phyloP scores from a whole-genome alignment of 2,329 filamentous ascomycete species.

The Corinectria fuckeliana region DNA sequence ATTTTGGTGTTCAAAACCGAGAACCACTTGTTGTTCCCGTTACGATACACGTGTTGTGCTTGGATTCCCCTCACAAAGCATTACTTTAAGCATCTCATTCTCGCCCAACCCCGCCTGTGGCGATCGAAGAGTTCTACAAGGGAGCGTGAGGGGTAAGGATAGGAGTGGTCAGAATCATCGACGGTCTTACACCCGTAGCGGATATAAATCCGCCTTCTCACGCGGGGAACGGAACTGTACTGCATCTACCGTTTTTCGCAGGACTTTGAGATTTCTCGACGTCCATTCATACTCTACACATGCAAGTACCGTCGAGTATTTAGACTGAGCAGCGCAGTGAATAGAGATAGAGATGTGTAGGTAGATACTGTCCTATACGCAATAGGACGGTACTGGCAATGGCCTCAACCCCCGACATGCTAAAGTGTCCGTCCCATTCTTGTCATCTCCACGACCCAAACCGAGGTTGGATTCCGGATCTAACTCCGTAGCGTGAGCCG shows the following conservation, averaged over 20 bases:
- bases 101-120: not conserved
- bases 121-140: not conserved
- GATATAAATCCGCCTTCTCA: not conserved
- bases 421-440: not conserved
- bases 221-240: not conserved
- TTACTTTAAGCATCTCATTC: not conserved
- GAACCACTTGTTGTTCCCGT: not conserved
- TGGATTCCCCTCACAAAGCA: not conserved
- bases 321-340: too few species aligned
- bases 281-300: too few species aligned
- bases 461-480: conserved; percentile 5
- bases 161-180: not conserved
- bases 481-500: conserved; percentile 7
- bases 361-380: too few species aligned
- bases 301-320: too few species aligned
- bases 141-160: too few species aligned
- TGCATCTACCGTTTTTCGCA: not conserved
- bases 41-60: not conserved
- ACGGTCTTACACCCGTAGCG: conserved; percentile 3
- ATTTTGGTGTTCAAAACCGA: not conserved
- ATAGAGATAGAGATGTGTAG: too few species aligned
- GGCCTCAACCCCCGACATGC: not conserved
- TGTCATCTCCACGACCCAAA: not conserved
- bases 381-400: too few species aligned
- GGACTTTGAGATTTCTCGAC: too few species aligned